Evolutionary conservation across 2,329 filamentous ascomycete genomes (phyloP).

Genomic region (Aspergillus pseudoglaucus): DNA sequence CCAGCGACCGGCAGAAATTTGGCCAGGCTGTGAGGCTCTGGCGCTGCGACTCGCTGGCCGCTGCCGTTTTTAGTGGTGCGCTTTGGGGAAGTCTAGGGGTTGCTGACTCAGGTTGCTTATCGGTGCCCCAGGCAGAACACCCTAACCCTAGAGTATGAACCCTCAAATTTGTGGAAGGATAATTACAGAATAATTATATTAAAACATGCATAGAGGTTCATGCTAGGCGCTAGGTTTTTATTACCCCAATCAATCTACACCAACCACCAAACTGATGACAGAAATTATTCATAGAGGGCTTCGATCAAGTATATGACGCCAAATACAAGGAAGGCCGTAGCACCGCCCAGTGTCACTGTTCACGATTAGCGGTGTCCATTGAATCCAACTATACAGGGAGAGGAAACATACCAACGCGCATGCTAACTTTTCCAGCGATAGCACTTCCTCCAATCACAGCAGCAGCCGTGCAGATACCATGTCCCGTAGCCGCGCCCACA

Average conservation of each 20-base stretch:
- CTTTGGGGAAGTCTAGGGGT: no score
- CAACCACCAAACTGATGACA: neutral
- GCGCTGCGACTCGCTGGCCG: no score
- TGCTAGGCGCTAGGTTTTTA: no score
- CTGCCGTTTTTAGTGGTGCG: no score
- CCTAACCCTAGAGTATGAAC: neutral
- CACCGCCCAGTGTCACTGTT: constrained; percentile 84
- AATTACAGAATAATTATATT: neutral
- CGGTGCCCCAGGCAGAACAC: no score
- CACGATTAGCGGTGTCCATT: constrained; percentile 17
- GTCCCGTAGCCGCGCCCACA: constrained; percentile 75
- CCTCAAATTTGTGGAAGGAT: no score
- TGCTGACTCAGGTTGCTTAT: neutral
- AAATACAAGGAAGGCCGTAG: constrained; percentile 82
- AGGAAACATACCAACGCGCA: constrained; percentile 77
- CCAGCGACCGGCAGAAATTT: neutral
- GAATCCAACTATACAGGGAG: neutral
- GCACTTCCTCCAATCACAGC: constrained; percentile 89
- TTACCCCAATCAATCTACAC: no score
- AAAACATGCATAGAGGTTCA: no score
- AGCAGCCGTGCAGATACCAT: constrained; percentile 81
- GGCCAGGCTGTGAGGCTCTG: no score
- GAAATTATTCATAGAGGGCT: constrained; percentile 50
- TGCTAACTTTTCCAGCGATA: constrained; percentile 86
- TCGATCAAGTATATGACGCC: constrained; percentile 88